Percentiles rank a stretch among this genome's conserved stretches.
These are phyloP conservation scores for Saccharomyces hybrid DNA, from an alignment of 1,139 yeast genomes.

Conservation along the genomic window DNA sequence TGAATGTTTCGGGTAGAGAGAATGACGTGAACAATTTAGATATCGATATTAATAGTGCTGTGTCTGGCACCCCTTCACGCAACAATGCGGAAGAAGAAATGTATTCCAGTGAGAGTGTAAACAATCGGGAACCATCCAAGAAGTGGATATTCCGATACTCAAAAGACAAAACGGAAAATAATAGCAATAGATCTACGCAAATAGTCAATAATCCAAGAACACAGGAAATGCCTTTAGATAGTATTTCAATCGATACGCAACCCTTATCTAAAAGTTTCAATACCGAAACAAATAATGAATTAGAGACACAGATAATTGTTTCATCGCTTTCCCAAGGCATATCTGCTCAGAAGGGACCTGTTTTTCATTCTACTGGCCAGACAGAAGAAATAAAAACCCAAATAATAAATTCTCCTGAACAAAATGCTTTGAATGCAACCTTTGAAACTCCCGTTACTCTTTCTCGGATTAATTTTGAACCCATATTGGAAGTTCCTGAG, in stretches of 20 bases:
- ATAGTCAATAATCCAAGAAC: constrained; percentile 9
- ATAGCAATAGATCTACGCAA: constrained; percentile 15
- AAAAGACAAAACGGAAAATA: constrained; percentile 4
- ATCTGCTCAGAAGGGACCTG: constrained; percentile 1
- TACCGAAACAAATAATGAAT: constrained; percentile 1
- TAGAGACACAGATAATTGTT: constrained; percentile 9
- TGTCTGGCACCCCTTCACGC: background rate
- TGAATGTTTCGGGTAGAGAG: background rate
- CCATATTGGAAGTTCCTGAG: constrained; percentile 16
- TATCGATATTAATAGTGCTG: background rate
- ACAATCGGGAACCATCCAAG: constrained; percentile 11
- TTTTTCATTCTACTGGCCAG: background rate
- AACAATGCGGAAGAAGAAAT: background rate
- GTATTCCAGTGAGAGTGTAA: constrained; percentile 15
- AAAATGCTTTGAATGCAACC: constrained; percentile 1
- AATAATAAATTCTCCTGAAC: constrained; percentile 11
- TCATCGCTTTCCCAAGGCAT: constrained; percentile 1
- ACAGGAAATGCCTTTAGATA: constrained; percentile 6
- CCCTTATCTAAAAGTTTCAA: background rate
- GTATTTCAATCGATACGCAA: background rate
- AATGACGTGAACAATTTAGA: background rate
- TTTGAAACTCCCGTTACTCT: constrained; percentile 7
- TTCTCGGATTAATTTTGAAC: constrained; percentile 4
- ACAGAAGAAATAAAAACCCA: constrained; percentile 6
- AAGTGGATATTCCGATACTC: constrained; percentile 12